These are phyloP conservation scores for Camellia sinensis DNA, from an alignment of 148 eudicot genomes.

Conservation along the genomic window DNA sequence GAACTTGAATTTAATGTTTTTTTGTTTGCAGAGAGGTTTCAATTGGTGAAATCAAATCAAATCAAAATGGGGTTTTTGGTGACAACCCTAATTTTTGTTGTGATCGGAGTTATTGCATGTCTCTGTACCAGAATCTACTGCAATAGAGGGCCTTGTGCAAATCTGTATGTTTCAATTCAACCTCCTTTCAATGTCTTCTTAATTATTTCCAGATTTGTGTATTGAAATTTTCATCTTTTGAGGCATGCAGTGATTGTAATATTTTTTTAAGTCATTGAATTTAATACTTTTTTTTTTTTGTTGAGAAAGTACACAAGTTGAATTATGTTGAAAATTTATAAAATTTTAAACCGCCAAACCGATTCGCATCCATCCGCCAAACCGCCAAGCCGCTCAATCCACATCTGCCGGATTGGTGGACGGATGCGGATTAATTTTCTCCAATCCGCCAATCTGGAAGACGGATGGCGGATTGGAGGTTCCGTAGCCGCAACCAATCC, in stretches of 20 bases:
- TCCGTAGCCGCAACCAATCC: too few species aligned
- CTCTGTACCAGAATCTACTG: constrained; percentile 78
- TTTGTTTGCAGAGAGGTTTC: constrained; percentile 10
- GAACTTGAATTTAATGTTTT: not conserved
- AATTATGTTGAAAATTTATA: too few species aligned
- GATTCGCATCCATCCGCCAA: too few species aligned
- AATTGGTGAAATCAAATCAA: constrained; percentile 16
- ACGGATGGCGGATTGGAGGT: too few species aligned
- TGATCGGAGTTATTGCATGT: constrained; percentile 68
- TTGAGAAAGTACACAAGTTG: too few species aligned
- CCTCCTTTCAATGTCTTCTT: not conserved
- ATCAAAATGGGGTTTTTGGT: constrained; percentile 74
- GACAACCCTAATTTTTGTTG: constrained; percentile 71
- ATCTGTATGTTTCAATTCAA: constrained; percentile 61
- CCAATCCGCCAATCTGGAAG: too few species aligned
- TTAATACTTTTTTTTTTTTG: not conserved
- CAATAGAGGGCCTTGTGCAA: constrained; percentile 86
- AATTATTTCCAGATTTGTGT: not conserved
- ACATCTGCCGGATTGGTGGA: too few species aligned
- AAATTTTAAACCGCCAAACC: too few species aligned
- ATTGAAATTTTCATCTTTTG: not conserved
- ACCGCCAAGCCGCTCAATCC: too few species aligned
- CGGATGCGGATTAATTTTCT: too few species aligned
- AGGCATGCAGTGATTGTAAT: not conserved
- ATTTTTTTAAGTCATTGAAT: too few species aligned